These are phyloP conservation scores for Trichopus zeylanicus DNA, from an alignment of 116 monocot genomes.

Conservation along the genomic window DNA sequence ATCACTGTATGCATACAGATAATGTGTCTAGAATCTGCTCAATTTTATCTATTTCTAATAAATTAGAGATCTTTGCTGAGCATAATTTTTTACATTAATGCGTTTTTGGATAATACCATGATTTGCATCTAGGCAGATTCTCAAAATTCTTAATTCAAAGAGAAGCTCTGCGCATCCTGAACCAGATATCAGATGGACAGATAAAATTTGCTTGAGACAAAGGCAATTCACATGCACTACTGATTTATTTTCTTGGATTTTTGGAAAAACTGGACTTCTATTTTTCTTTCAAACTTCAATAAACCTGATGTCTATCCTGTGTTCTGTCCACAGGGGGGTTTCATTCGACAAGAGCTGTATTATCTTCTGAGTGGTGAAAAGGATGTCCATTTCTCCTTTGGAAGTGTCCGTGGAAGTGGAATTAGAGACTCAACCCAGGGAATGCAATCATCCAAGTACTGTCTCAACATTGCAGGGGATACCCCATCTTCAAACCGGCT, in stretches of 20 bases:
- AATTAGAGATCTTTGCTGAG: no score
- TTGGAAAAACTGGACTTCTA: no score
- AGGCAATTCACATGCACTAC: no score
- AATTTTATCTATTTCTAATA: no score
- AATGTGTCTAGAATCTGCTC: no score
- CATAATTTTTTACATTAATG: no score
- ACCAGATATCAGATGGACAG: no score
- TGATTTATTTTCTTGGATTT: no score
- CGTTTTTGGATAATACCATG: neutral
- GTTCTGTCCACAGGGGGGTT: constrained; percentile 13
- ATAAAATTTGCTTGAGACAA: neutral
- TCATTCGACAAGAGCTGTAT: constrained; percentile 19
- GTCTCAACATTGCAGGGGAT: constrained; percentile 45
- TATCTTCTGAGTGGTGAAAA: constrained; percentile 31
- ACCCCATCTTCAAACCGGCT: constrained; percentile 43
- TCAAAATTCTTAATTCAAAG: neutral
- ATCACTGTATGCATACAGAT: no score
- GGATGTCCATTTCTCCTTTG: constrained; percentile 31
- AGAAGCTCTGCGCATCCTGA: no score
- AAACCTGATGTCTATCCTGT: neutral
- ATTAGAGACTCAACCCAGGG: constrained; percentile 20
- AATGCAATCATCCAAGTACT: constrained; percentile 42
- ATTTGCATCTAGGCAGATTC: neutral
- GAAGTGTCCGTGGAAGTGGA: constrained; percentile 21
- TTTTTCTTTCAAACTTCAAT: no score